Evolutionary conservation across 176 grass and related monocot genomes (phyloP).

Genomic region (Poa annua): DNA sequence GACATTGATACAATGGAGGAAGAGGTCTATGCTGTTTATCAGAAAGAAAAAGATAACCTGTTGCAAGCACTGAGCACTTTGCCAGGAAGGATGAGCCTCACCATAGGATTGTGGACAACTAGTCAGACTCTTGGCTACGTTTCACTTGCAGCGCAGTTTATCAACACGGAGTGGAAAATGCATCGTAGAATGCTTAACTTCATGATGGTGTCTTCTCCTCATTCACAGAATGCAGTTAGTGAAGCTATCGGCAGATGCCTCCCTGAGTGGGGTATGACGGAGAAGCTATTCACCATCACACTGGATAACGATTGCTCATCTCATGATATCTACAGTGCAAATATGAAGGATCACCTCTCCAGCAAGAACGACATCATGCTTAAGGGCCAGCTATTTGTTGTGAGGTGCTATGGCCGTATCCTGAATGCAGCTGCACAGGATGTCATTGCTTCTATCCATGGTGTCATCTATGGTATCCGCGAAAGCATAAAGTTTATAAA

Average conservation of each 20-base stretch:
- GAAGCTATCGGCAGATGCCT: slow-evolving; percentile 19
- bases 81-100: slow-evolving; percentile 27
- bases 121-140: slow-evolving; percentile 37
- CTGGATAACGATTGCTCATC: slow-evolving; percentile 32
- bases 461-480: slow-evolving; percentile 9
- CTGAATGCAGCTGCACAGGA: slow-evolving; percentile 24
- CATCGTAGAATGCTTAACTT: slow-evolving; percentile 21
- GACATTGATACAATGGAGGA: slow-evolving; percentile 16
- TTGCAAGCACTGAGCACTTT: slow-evolving; percentile 22
- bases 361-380: neutral
- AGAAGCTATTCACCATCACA: slow-evolving; percentile 21
- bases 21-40: slow-evolving; percentile 21
- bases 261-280: slow-evolving; percentile 17
- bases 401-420: slow-evolving; percentile 18
- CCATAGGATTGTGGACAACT: slow-evolving; percentile 23
- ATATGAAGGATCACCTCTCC: slow-evolving; percentile 21
- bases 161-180: slow-evolving; percentile 3
- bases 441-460: slow-evolving; percentile 17
- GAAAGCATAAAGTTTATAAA: slow-evolving; percentile 36
- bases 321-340: slow-evolving; percentile 31
- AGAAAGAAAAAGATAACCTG: slow-evolving; percentile 22
- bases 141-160: slow-evolving; percentile 27
- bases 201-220: slow-evolving; percentile 26
- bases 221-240: neutral
- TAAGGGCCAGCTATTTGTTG: slow-evolving; percentile 35